Base-by-base conservation (phyloP, 2,329 filamentous ascomycete genomes). In the Xylaria sp. region DNA sequence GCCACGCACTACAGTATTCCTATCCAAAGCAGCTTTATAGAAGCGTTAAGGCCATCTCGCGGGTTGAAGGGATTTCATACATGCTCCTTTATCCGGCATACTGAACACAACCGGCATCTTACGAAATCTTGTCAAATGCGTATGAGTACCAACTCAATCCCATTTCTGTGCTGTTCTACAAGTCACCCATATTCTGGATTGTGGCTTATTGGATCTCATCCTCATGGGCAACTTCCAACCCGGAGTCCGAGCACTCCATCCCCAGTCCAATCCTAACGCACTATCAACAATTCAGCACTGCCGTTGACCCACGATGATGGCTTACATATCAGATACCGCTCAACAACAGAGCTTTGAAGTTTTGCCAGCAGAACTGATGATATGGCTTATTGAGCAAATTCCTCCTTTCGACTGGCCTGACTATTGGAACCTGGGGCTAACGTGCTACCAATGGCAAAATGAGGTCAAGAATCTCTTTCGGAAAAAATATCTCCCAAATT, bases 381-480 rank as follows among this genome's bases (percentile, higher is more conserved):
- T 62, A 8, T 2, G 28, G 15, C 5, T 62, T 2, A 28, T 46
- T 23, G 12, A 20, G 10, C 6, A 8, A 13, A 20, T 44, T 12
- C 32, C 46, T 5, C 13, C n/a, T 10, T 52, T 18, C n/a, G 1
- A 32, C 13, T 62, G 59, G 59, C 50, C 46, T 3, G 32, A 62
- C n/a, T 7, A 20, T 1, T 62, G 59, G 59, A 28, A 4, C 2
- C 18, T 51, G 48, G 25, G 59, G 9, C n/a, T n/a, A 15, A 12
- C 51, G 12, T 52, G 46, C 7, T 6, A 13, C 23, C 28, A 0
- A 10, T 62, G 59, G 59, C 52, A 37, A 41, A 41, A n/a, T 20
- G 59, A 62, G n/a, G 23, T 51, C 15, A 48, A 62, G 48, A 50
- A 20, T 10, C 1, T 28, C 13, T 51, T 62, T n/a, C 46, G 12